Conservation (phyloP, 768 basidiomycete species). For the Panaeolus papilionaceus region DNA sequence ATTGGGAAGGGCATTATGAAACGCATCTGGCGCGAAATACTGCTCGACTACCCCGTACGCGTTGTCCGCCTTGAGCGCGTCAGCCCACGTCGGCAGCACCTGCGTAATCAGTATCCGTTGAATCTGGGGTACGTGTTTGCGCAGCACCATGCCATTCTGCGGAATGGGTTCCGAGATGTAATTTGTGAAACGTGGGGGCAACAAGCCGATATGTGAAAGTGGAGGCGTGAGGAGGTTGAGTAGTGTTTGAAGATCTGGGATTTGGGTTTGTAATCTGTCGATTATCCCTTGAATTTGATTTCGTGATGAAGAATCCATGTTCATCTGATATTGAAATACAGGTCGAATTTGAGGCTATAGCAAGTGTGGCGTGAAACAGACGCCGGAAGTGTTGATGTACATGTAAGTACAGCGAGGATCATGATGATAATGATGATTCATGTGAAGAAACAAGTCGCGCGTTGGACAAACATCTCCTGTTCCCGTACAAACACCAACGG, state of each 20-base stretch:
- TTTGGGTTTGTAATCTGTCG: slow-evolving; percentile 43
- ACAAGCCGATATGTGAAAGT: slow-evolving; percentile 59
- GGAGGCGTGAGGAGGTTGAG: slow-evolving; percentile 64
- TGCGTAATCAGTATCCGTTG: slow-evolving; percentile 70
- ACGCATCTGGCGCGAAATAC: slow-evolving; percentile 76
- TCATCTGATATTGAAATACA: too few species aligned
- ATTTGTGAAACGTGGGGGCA: slow-evolving; percentile 61
- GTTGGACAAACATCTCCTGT: slow-evolving; percentile 14
- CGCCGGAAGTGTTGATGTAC: slow-evolving; percentile 10
- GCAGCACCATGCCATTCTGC: slow-evolving; percentile 36
- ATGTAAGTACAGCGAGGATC: slow-evolving; percentile 5
- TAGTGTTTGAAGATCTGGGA: slow-evolving; percentile 56
- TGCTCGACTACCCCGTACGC: slow-evolving; percentile 57
- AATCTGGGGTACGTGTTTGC: slow-evolving; percentile 56
- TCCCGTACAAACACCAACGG: not conserved
- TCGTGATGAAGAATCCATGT: slow-evolving; percentile 5
- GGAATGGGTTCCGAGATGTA: slow-evolving; percentile 49
- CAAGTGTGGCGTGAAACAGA: slow-evolving; percentile 7
- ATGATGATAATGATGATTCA: not conserved
- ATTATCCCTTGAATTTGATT: slow-evolving; percentile 9
- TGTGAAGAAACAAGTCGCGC: slow-evolving; percentile 11
- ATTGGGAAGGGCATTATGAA: slow-evolving; percentile 53
- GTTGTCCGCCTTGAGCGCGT: slow-evolving; percentile 54
- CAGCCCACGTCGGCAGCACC: slow-evolving; percentile 74
- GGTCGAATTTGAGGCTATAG: not conserved